Conservation (phyloP, 1,284 basidiomycete genomes). For the Spongispora temasekensis region DNA sequence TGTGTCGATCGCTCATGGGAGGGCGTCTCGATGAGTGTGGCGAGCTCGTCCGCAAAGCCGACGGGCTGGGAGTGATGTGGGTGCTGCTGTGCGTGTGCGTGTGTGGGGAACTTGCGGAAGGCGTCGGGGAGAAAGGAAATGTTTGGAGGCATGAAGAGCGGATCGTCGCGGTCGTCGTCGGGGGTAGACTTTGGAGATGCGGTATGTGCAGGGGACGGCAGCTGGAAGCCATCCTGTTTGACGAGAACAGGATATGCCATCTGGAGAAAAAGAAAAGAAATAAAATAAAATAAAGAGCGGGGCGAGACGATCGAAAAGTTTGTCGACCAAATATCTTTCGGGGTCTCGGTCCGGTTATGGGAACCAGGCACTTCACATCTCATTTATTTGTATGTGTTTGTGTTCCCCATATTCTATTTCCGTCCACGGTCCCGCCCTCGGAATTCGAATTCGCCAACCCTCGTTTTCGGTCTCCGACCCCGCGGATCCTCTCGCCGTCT, state of each 20-base stretch:
- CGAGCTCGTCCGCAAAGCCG: slow-evolving; percentile 68
- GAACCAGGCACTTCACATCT: slow-evolving; percentile 24
- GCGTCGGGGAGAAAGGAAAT: slow-evolving; percentile 48
- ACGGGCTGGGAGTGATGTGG: slow-evolving; percentile 31
- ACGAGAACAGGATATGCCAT: slow-evolving; percentile 35
- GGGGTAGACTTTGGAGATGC: slow-evolving; percentile 33
- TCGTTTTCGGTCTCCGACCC: background rate
- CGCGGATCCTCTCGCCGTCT: background rate
- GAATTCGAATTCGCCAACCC: slow-evolving; percentile 20
- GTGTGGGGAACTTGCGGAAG: slow-evolving; percentile 49
- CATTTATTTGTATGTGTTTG: slow-evolving; percentile 23
- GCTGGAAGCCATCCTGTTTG: slow-evolving; percentile 66
- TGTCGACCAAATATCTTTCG: slow-evolving; percentile 22
- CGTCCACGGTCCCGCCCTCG: slow-evolving; percentile 18
- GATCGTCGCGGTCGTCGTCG: slow-evolving; percentile 29
- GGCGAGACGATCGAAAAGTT: background rate
- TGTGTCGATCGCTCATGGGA: slow-evolving; percentile 42
- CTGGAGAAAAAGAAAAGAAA: background rate
- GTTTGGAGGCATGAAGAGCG: slow-evolving; percentile 45
- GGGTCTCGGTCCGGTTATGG: slow-evolving; percentile 39
- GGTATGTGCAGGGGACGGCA: slow-evolving; percentile 49
- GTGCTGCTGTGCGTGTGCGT: slow-evolving; percentile 16
- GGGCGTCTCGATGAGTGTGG: slow-evolving; percentile 50
- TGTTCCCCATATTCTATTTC: slow-evolving; percentile 26
- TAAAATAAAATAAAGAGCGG: background rate